phyloP scores from a whole-genome alignment of 2,329 filamentous ascomycete species.

The Chaetoscypha palmicola region DNA sequence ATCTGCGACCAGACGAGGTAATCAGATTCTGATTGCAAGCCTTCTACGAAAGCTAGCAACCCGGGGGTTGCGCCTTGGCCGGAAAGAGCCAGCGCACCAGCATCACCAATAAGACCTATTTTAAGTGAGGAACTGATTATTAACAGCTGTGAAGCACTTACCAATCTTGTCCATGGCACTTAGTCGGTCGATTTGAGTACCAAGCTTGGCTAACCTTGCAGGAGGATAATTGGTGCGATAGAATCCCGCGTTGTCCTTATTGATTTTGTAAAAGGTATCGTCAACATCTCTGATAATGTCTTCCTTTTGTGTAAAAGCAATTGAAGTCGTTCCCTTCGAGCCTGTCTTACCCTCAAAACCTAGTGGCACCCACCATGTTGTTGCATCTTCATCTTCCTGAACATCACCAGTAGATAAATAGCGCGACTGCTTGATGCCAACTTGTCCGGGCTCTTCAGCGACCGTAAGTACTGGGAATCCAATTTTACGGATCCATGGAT shows the following conservation, averaged over 20 bases:
- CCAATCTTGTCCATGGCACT: conserved; percentile 87
- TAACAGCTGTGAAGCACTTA: conserved; percentile 3
- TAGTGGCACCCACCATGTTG: conserved; percentile 92
- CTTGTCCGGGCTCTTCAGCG: conserved; percentile 73
- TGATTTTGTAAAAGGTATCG: conserved; percentile 86
- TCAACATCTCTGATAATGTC: conserved; percentile 70
- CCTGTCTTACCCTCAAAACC: conserved; percentile 71
- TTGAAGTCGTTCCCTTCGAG: conserved; percentile 52
- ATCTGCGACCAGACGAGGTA: conserved; percentile 88
- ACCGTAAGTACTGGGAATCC: conserved; percentile 89
- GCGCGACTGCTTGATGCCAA: conserved; percentile 75
- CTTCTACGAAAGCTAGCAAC: conserved; percentile 74
- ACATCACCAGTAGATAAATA: conserved; percentile 91
- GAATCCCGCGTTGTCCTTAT: conserved; percentile 80
- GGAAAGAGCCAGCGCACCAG: conserved; percentile 79
- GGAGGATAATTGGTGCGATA: conserved; percentile 92
- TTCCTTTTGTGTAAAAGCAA: conserved; percentile 68
- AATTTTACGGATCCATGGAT: conserved; percentile 91
- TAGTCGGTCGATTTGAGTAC: conserved; percentile 67
- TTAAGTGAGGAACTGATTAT: neutral
- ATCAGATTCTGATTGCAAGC: conserved; percentile 74
- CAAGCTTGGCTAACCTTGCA: conserved; percentile 72
- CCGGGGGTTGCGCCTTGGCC: conserved; percentile 77
- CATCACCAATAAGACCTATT: conserved; percentile 67
- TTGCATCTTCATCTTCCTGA: conserved; percentile 83